Conservation (phyloP, 352 stramenopile species). For the Thraustochytrium striatum region DNA sequence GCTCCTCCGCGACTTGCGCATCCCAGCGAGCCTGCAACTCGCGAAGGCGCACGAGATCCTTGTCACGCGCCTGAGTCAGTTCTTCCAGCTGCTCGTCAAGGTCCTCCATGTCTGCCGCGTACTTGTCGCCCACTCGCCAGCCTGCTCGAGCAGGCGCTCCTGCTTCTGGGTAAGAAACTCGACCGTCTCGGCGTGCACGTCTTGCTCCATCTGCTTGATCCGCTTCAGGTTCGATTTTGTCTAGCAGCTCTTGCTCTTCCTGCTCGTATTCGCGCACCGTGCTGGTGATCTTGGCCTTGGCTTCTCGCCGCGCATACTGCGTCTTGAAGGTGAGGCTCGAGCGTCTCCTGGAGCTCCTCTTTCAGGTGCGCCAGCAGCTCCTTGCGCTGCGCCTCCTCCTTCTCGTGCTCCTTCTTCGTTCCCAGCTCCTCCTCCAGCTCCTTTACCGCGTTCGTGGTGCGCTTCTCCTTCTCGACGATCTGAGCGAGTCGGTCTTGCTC, state of each 20-base stretch:
- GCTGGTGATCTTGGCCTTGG: conserved; percentile 73
- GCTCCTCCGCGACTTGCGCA: conserved; percentile 16
- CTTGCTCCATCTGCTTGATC: conserved; percentile 64
- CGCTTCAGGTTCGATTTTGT: conserved; percentile 65
- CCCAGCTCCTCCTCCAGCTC: conserved; percentile 71
- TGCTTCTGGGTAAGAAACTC: conserved; percentile 73
- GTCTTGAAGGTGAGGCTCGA: conserved; percentile 75
- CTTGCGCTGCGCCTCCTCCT: conserved; percentile 68
- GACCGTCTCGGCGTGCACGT: conserved; percentile 70
- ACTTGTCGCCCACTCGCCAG: conserved; percentile 70
- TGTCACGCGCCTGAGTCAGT: conserved; percentile 23
- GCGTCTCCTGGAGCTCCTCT: conserved; percentile 70
- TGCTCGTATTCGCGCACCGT: conserved; percentile 71
- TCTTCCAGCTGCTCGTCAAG: conserved; percentile 41
- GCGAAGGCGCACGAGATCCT: neutral
- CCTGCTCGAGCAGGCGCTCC: conserved; percentile 63
- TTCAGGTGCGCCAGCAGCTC: conserved; percentile 70
- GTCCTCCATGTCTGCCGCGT: conserved; percentile 68
- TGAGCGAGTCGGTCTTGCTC: conserved; percentile 61
- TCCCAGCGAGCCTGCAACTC: conserved; percentile 32
- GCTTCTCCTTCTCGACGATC: conserved; percentile 74
- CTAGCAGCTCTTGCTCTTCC: conserved; percentile 69
- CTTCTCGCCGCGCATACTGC: conserved; percentile 70
- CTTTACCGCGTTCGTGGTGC: conserved; percentile 77
- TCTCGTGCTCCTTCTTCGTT: conserved; percentile 62